Conservation (phyloP, 352 stramenopile species). For the Globisporangium viniferum region DNA sequence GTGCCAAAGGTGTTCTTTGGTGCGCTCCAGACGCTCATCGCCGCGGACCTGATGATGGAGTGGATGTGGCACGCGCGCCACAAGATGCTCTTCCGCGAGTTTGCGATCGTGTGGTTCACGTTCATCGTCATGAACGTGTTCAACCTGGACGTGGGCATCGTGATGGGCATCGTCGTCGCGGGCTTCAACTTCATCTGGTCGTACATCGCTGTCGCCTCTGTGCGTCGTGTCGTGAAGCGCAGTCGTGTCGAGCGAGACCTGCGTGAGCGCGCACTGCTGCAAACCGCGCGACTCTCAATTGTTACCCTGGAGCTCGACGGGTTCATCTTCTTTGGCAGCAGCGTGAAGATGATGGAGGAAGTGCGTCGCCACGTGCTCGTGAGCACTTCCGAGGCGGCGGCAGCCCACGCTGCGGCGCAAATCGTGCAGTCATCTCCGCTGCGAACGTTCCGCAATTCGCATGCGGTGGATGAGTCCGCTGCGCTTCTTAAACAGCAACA, state of each 20-base stretch:
- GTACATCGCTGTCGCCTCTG: slow-evolving; percentile 67
- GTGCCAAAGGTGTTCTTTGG: slow-evolving; percentile 98
- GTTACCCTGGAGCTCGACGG: slow-evolving; percentile 83
- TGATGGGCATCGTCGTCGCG: slow-evolving; percentile 89
- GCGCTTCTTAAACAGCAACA: not conserved
- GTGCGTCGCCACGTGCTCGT: slow-evolving; percentile 82
- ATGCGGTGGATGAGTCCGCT: not conserved
- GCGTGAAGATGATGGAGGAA: slow-evolving; percentile 86
- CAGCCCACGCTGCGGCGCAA: slow-evolving; percentile 11
- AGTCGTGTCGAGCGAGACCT: slow-evolving; percentile 79
- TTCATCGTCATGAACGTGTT: slow-evolving; percentile 93
- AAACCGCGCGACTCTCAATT: slow-evolving; percentile 75
- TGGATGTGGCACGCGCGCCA: slow-evolving; percentile 91
- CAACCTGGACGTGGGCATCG: slow-evolving; percentile 95
- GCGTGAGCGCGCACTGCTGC: slow-evolving; percentile 67
- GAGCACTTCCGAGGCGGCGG: slow-evolving; percentile 22
- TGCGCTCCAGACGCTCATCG: slow-evolving; percentile 96
- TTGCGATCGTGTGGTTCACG: slow-evolving; percentile 91
- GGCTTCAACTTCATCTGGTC: slow-evolving; percentile 88
- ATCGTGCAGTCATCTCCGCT: slow-evolving; percentile 11
- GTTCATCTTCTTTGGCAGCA: slow-evolving; percentile 88
- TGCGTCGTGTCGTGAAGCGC: slow-evolving; percentile 77
- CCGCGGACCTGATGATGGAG: slow-evolving; percentile 95
- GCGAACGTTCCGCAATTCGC: slow-evolving; percentile 14
- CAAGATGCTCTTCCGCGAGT: slow-evolving; percentile 89